Conservation (phyloP, 257 asterid species). For the Apocynum venetum region DNA sequence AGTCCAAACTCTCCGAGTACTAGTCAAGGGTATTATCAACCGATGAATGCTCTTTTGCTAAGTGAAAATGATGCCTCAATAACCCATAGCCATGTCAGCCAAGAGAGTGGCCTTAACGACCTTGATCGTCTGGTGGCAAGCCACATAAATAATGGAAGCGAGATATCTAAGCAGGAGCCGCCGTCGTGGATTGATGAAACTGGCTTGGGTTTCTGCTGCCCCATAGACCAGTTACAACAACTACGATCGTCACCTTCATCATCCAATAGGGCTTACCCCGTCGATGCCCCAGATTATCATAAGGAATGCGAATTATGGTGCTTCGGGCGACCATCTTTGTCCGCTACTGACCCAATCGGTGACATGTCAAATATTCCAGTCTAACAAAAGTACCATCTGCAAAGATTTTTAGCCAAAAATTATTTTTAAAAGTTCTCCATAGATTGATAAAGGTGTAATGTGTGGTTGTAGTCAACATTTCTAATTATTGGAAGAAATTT, state of each 20-base stretch:
- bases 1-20: conserved; percentile 18
- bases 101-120: conserved; percentile 22
- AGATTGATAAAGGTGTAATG: no score
- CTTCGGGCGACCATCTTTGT: conserved; percentile 24
- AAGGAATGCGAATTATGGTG: conserved; percentile 41
- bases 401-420: not conserved
- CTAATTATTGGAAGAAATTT: no score
- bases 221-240: conserved; percentile 14
- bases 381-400: conserved; percentile 4
- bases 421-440: no score
- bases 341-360: conserved; percentile 18
- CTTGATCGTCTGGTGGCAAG: conserved; percentile 42
- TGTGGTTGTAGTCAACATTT: no score
- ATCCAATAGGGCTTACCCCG: conserved; percentile 11
- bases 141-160: conserved; percentile 35
- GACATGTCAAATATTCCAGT: conserved; percentile 29
- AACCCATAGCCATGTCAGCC: conserved; percentile 2
- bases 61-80: conserved; percentile 2
- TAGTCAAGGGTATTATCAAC: not conserved
- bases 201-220: conserved; percentile 3
- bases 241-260: conserved; percentile 21
- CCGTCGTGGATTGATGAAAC: not conserved
- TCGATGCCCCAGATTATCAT: conserved; percentile 16
- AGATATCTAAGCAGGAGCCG: conserved; percentile 19
- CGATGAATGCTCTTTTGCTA: conserved; percentile 10